A percentile compares a stretch with the other conserved stretches of the same genome.
Conservation (phyloP, 106 monocot species). For the Dactylorhiza incarnata region DNA sequence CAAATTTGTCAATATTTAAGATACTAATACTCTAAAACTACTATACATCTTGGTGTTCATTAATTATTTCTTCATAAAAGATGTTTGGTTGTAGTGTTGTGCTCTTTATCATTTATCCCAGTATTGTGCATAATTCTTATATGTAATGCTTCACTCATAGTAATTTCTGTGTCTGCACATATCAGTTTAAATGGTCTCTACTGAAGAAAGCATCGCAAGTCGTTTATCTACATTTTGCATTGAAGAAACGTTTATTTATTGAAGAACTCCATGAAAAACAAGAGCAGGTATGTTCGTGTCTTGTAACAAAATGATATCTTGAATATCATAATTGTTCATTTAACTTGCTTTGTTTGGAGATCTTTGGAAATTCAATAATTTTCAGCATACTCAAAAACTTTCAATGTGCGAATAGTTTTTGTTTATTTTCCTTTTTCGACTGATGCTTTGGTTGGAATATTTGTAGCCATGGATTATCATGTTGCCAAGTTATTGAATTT, state of each 20-base stretch:
- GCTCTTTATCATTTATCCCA: not conserved
- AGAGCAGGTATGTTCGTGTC: slow-evolving; percentile 63
- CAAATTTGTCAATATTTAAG: not conserved
- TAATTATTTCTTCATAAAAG: not conserved
- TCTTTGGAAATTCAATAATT: not conserved
- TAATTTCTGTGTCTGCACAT: slow-evolving; percentile 1
- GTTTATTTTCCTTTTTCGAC: too few relatives aligned
- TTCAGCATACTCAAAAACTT: not conserved
- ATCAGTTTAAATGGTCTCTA: slow-evolving; percentile 84
- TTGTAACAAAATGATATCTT: not conserved
- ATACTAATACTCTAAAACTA: not conserved
- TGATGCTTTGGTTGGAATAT: too few relatives aligned
- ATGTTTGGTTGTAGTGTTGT: not conserved
- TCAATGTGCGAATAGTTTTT: too few relatives aligned
- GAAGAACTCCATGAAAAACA: slow-evolving; percentile 93
- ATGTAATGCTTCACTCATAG: not conserved
- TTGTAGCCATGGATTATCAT: too few relatives aligned
- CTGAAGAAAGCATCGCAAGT: slow-evolving; percentile 90
- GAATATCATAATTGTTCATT: not conserved
- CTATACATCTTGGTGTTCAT: not conserved
- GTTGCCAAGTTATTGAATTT: too few relatives aligned
- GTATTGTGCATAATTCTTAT: not conserved
- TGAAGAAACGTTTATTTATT: slow-evolving; percentile 84
- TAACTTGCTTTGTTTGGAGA: not conserved
- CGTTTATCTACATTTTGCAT: slow-evolving; percentile 86